phyloP scores from a whole-genome alignment of 1,139 yeast species.

The Blastobotrys illinoisensis region DNA sequence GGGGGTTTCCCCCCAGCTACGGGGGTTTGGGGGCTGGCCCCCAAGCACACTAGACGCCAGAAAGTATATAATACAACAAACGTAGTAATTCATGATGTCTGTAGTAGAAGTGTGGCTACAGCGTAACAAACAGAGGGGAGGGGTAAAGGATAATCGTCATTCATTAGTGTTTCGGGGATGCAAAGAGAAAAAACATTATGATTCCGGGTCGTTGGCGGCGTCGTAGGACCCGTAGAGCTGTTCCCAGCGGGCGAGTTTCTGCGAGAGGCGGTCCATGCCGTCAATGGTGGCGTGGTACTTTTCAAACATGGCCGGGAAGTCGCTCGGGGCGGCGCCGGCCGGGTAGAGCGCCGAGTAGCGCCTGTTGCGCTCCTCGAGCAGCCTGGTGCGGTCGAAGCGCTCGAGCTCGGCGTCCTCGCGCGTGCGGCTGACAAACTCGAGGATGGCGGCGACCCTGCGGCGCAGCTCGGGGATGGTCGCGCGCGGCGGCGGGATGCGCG shows the following conservation, averaged over 20 bases:
- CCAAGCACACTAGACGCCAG: too few species aligned
- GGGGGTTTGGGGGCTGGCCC: too few species aligned
- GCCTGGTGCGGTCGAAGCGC: constrained; percentile 48
- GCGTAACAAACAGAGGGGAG: too few species aligned
- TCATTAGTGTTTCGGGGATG: background rate
- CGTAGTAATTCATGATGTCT: background rate
- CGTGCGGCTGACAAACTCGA: constrained; percentile 84
- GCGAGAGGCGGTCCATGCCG: too few species aligned
- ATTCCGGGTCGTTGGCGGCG: background rate
- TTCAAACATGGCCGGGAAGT: constrained; percentile 37
- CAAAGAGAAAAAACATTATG: constrained; percentile 3
- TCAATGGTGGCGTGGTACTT: constrained; percentile 55
- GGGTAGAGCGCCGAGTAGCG: constrained; percentile 14
- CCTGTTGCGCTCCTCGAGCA: constrained; percentile 33
- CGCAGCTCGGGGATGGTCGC: constrained; percentile 76
- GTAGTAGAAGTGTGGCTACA: too few species aligned
- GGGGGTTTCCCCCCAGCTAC: too few species aligned
- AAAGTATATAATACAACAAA: too few species aligned
- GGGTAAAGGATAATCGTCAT: background rate
- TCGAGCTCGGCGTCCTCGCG: constrained; percentile 76
- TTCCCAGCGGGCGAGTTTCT: constrained; percentile 74
- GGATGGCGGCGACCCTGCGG: constrained; percentile 79
- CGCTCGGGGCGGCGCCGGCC: constrained; percentile 7
- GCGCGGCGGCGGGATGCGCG: constrained; percentile 72
- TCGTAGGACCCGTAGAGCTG: constrained; percentile 52